phyloP scores from a whole-genome alignment of 257 asterid species.

The Solanum lignicaule region DNA sequence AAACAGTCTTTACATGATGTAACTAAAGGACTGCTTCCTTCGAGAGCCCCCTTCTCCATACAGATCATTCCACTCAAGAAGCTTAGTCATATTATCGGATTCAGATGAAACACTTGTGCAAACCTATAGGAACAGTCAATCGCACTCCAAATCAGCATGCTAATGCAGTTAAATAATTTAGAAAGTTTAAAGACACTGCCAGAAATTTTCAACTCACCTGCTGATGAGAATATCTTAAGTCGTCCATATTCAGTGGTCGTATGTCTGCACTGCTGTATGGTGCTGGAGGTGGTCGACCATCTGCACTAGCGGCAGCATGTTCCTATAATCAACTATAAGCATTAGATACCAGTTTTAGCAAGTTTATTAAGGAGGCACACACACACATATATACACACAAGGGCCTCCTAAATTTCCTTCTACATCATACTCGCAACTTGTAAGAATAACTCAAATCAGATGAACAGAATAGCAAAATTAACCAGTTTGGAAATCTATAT shows the following conservation, averaged over 20 bases:
- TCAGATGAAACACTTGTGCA: slow-evolving; percentile 71
- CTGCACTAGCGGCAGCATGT: slow-evolving; percentile 52
- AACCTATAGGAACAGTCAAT: slow-evolving; percentile 22
- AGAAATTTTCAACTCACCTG: slow-evolving; percentile 31
- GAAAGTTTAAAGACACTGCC: background rate
- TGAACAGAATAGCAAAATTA: background rate
- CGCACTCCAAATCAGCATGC: background rate
- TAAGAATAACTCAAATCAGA: background rate
- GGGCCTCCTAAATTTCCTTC: background rate
- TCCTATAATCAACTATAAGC: slow-evolving; percentile 39
- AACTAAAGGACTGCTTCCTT: background rate
- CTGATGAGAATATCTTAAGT: slow-evolving; percentile 74
- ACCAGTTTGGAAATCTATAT: background rate
- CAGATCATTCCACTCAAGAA: background rate
- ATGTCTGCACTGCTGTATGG: slow-evolving; percentile 62
- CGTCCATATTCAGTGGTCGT: slow-evolving; percentile 61
- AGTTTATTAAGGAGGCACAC: background rate
- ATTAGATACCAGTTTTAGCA: background rate
- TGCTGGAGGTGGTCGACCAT: slow-evolving; percentile 63
- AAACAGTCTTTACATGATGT: background rate
- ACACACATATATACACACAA: background rate
- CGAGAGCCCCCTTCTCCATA: background rate
- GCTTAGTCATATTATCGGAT: background rate
- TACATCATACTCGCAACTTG: background rate
- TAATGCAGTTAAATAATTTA: background rate